Conservation (phyloP, 1,139 yeast species). For the Suhomyces wounanorum region DNA sequence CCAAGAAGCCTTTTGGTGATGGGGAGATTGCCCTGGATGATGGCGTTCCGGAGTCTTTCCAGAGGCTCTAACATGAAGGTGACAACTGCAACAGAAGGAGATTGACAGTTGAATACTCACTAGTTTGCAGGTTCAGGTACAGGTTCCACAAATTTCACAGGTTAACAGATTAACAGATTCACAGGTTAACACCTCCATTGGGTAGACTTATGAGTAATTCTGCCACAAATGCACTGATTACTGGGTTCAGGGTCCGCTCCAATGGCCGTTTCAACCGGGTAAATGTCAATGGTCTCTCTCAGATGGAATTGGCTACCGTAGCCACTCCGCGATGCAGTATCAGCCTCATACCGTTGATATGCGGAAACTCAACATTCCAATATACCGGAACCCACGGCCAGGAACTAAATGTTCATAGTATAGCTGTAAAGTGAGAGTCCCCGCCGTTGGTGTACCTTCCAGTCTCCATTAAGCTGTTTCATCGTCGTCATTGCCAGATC, state of each 20-base stretch:
- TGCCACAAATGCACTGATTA: too few relatives aligned
- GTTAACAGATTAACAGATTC: too few relatives aligned
- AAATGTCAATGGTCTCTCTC: not conserved
- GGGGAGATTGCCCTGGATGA: slow-evolving; percentile 67
- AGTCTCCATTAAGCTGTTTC: not conserved
- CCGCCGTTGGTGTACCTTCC: not conserved
- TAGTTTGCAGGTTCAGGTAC: too few relatives aligned
- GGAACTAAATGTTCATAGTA: not conserved
- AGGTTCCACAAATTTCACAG: too few relatives aligned
- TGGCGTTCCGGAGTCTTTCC: slow-evolving; percentile 70
- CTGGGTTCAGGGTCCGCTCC: not conserved
- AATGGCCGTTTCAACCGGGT: too few relatives aligned
- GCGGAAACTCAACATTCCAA: not conserved
- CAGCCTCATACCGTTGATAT: not conserved
- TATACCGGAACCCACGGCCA: not conserved
- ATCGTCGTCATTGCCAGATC: too few relatives aligned
- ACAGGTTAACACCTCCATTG: not conserved
- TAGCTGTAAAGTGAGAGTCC: not conserved
- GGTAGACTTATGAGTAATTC: too few relatives aligned
- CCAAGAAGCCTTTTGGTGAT: slow-evolving; percentile 71
- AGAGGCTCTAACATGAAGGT: slow-evolving; percentile 60
- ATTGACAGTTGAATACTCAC: too few relatives aligned
- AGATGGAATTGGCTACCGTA: not conserved
- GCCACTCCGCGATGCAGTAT: not conserved
- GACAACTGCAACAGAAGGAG: not conserved